Base-by-base conservation (phyloP, 2,329 filamentous ascomycete species). In the Aureobasidium musti region DNA sequence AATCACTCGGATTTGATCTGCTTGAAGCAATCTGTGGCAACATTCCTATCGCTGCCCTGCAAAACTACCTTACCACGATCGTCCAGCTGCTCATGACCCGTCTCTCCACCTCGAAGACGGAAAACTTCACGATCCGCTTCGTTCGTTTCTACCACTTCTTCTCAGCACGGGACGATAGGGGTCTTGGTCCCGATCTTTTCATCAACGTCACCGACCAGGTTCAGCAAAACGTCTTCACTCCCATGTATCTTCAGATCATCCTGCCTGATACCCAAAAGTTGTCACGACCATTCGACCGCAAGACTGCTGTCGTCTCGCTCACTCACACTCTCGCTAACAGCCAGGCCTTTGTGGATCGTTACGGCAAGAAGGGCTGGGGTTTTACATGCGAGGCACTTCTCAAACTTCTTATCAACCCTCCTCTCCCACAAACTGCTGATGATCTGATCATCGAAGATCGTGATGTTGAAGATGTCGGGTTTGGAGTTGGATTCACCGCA, bases 101-200 rank as follows among this genome's bases (percentile, higher is more conserved):
- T 43, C 80, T 91, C 67, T 83, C 81, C 82, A 89, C 82, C 80
- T 91, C 79, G 79, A 95, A 85, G 80, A 89, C 93, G 0, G 94
- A 98, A 72, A 90, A 87, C 54, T 90, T 96, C 78, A 90, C 92
- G 72, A 82, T 91, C 65, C 89, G 92, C 63, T 97, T 99, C 76
- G 90, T 93, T 64, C 89, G 92, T 39, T 96, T 99, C 82, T 99
- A 96, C 77, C 94, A 99, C 78, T 88, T 97, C 69, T 86, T 98
- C 65, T 91, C 91, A 35, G 91, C 92, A 21, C 85, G 84, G 69
- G 87, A 90, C 39, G 89, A 95, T 69, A 86, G 87, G 71, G 92
- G 92, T n/a, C 87, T 95, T 67, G 95, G 94, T 56, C 86, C 92
- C 8, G 95, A 99, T 78, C 97, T 92, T 80, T 95, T 97, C 80